Evolutionary conservation across 2,329 filamentous ascomycete genomes (phyloP), one percentile per base, ranked within the genome.

Genomic region (Xylaria sp.): DNA sequence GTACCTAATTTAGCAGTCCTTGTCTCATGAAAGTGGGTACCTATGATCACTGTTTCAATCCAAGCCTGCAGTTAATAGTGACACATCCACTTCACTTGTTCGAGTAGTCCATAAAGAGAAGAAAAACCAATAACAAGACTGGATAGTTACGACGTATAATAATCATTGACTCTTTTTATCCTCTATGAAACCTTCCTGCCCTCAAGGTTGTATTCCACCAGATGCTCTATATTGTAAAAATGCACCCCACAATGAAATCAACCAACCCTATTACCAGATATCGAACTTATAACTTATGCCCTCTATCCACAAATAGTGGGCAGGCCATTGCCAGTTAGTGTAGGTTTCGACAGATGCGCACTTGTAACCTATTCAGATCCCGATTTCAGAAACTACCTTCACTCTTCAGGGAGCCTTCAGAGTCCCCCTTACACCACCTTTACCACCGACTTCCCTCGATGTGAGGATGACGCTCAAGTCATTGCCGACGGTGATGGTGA

Each of bases 401-500:
- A 22, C 25, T 36, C 36, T 57, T 73, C 71, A 77, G 63, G 75
- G 72, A 51, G 74, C 74, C 65, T 76, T 75, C 66, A 87, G 71
- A 61, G 77, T 84, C 42, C 92, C 93, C 73, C 93, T 85, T 66
- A 96, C 89, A 72, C 93, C 94, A 49, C 91, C 91, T 84, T 97
- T 95, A 67, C 89, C 92, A 70, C 95, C 94, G 55, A 97, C 90
- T 79, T 97, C 94, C 71, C 95, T 87, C 63, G 91, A 90, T 47
- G 94, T 92, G 72, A 97, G 86, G 56, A 91, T 93, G 69, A 97
- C 86, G 71, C 85, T 85, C 63, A 97, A 83, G 78, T 98, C 94
- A 29, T 88, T 90, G 62, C 86, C 87, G 71, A 98, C 91, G 79
- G 95, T 97, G 76, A 98, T 88, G 78, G 93, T 96, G 61, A 98